phyloP scores from a whole-genome alignment of 139 green algal genomes.

The Coccomyxa sp. region DNA sequence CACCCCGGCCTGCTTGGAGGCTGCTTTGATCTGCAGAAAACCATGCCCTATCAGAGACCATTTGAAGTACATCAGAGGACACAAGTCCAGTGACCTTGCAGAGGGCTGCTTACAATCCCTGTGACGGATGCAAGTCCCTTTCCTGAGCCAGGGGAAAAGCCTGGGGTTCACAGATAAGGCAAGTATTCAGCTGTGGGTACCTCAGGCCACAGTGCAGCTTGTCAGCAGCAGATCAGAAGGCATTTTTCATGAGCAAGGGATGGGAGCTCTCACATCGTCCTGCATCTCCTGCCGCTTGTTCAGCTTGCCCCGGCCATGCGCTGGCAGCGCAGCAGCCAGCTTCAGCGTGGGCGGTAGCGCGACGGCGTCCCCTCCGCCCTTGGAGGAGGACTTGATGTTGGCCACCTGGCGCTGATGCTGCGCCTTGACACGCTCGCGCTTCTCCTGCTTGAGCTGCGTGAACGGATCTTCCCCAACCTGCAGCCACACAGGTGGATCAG shows the following conservation, averaged over 20 bases:
- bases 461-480: conserved; percentile 90
- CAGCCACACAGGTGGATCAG: too few species aligned
- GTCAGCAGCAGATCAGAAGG: background rate
- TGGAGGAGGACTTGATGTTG: conserved; percentile 72
- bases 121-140: too few species aligned
- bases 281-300: conserved; percentile 64
- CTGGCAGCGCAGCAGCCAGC: conserved; percentile 63
- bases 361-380: conserved; percentile 27
- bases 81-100: background rate
- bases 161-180: too few species aligned
- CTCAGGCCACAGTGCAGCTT: too few species aligned
- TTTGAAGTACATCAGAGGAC: background rate
- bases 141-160: too few species aligned
- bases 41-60: background rate
- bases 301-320: conserved; percentile 50
- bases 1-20: conserved; percentile 59
- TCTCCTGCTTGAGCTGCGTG: conserved; percentile 54
- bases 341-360: conserved; percentile 69
- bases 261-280: conserved; percentile 51
- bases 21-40: background rate
- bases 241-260: background rate
- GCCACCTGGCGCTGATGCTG: conserved; percentile 65
- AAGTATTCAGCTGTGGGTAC: too few species aligned
- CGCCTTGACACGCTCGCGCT: conserved; percentile 69
- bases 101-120: background rate